A percentile compares a stretch with the other conserved stretches of the same genome.
phyloP scores from a whole-genome alignment of 2,329 filamentous ascomycete species.

The Alternaria viburni region DNA sequence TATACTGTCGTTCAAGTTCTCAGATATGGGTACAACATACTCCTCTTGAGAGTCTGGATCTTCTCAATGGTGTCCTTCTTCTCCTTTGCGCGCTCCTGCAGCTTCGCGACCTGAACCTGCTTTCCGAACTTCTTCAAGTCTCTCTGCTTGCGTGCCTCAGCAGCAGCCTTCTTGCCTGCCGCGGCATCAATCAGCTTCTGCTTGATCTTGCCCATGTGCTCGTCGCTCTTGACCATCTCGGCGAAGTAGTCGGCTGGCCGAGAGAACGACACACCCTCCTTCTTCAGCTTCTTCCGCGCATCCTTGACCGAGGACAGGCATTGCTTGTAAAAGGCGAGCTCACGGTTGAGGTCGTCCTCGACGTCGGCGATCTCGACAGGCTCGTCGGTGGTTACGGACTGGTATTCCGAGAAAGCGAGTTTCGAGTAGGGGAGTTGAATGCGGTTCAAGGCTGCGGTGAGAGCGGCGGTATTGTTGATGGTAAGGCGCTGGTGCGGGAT shows the following conservation, averaged over 20 bases:
- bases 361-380: slow-evolving; percentile 80
- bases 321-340: slow-evolving; percentile 92
- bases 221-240: slow-evolving; percentile 98
- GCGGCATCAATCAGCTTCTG: slow-evolving; percentile 91
- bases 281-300: slow-evolving; percentile 75
- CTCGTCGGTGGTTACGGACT: slow-evolving; percentile 72
- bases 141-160: slow-evolving; percentile 87
- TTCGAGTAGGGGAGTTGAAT: slow-evolving; percentile 73
- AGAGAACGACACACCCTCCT: slow-evolving; percentile 84
- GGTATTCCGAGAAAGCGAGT: slow-evolving; percentile 82
- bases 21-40: slow-evolving; percentile 61
- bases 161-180: slow-evolving; percentile 86
- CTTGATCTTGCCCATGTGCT: slow-evolving; percentile 97
- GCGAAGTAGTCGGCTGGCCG: slow-evolving; percentile 95
- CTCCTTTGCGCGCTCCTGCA: slow-evolving; percentile 90
- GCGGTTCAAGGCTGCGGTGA: slow-evolving; percentile 79
- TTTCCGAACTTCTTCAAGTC: slow-evolving; percentile 99
- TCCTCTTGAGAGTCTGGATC: slow-evolving; percentile 93
- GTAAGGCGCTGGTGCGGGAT: slow-evolving; percentile 91
- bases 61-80: slow-evolving; percentile 95
- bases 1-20: not conserved
- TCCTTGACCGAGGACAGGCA: slow-evolving; percentile 77
- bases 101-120: slow-evolving; percentile 93
- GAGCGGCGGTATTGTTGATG: slow-evolving; percentile 94
- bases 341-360: slow-evolving; percentile 89